Conservation (phyloP, 2,329 filamentous ascomycete species). For the Neopestalotiopsis sp. region DNA sequence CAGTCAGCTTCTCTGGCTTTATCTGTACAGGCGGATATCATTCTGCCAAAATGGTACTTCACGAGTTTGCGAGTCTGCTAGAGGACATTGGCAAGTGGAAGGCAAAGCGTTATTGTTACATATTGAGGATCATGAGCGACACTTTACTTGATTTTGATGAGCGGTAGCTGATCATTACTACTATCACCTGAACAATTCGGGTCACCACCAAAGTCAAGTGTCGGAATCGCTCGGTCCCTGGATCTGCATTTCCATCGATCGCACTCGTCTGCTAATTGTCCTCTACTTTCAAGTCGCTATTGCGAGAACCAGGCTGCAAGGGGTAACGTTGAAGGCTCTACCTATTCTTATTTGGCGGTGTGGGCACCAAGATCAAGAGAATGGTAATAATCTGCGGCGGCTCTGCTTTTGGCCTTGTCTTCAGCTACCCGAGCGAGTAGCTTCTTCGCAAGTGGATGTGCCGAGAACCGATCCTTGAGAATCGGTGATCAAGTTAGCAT, state of each 20-base stretch:
- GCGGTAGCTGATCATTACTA: not conserved
- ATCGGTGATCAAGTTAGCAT: not conserved
- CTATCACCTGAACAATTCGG: too few relatives aligned
- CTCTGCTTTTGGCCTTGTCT: not conserved
- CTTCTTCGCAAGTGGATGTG: constrained; percentile 7
- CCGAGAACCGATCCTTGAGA: constrained; percentile 10
- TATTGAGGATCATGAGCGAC: not conserved
- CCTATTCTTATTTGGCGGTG: too few relatives aligned
- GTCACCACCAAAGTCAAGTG: too few relatives aligned
- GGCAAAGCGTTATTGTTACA: constrained; percentile 2
- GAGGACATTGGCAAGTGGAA: constrained; percentile 1
- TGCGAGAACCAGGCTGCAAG: too few relatives aligned
- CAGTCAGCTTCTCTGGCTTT: not conserved
- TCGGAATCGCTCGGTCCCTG: too few relatives aligned
- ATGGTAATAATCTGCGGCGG: constrained; percentile 2
- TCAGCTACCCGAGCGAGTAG: not conserved
- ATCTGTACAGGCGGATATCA: not conserved
- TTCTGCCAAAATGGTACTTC: not conserved
- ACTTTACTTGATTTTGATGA: not conserved
- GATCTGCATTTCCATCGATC: too few relatives aligned
- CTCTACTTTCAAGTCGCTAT: too few relatives aligned
- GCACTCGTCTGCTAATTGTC: too few relatives aligned
- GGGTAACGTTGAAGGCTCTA: too few relatives aligned
- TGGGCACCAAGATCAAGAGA: not conserved
- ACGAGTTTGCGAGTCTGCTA: not conserved